Base-by-base conservation (phyloP, 768 basidiomycete genomes). In the Mycena leptocephala region DNA sequence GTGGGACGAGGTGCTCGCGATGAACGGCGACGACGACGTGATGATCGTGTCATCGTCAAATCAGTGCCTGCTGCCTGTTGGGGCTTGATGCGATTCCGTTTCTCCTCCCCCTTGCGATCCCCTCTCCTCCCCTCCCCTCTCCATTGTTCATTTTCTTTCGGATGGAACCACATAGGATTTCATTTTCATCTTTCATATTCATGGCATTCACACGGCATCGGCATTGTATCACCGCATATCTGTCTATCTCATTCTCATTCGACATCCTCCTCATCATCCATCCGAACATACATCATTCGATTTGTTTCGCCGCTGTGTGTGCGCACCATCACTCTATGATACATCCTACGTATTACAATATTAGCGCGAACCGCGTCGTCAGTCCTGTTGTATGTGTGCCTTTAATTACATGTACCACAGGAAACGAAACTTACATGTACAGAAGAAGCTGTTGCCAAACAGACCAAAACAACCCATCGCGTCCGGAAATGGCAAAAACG, bases 1-100 rank as follows among this genome's bases (percentile, higher is more conserved):
- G 41, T 76, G 75, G 75, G 70, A 72, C 56, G 59, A 72, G 64
- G 33, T 72, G 62, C 28, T 75, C 20, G 59, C 35, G 48, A 26
- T 28, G 41, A 22, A 46, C 30, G 35, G 18, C 10, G 56, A 61
- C 14, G 73, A 74, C 73, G 59, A 74, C 16, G 48, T 74, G 22
- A 43, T 74, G 61, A 68, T 74, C 37, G 48, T 69, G 51, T 68
- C 73, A 13, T 46, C 43, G 14, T 7, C 6, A 2, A 26, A 24
- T 16, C 59, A 13, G 16, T 20, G 16, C 3, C 7, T 46, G 16
- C 43, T 46, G 22, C n/a, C 26, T 24, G 22, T 9, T 6, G 11
- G 22, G 14, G 8, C 14, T n/a, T 39, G 59, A 26, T 56, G 2
- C 43, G 26, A 56, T 56, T 30, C 55, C 13, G n/a, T 8, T 37